Conservation (phyloP, 139 green algal species). For the Micractinium conductrix region DNA sequence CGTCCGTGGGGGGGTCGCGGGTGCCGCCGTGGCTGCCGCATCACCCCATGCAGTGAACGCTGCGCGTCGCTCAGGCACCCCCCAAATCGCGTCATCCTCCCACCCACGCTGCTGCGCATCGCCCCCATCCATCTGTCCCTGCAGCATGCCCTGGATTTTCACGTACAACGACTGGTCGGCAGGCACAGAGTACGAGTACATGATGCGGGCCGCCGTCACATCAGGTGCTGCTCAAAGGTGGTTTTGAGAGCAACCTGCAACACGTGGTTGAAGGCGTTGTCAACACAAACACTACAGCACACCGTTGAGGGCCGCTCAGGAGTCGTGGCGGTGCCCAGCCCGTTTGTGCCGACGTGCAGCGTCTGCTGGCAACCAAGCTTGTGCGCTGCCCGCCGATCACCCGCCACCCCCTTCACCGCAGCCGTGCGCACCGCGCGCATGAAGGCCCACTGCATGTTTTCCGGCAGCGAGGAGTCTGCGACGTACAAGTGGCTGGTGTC, state of each 20-base stretch:
- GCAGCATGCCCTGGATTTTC: slow-evolving; percentile 33
- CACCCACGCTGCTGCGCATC: neutral
- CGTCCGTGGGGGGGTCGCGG: neutral
- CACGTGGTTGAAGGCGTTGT: no score
- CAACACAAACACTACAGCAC: no score
- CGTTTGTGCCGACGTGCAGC: no score
- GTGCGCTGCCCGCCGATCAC: no score
- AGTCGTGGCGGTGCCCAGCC: no score
- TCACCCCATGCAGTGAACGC: neutral
- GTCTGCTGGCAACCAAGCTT: no score
- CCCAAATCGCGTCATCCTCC: neutral
- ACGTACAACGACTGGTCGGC: slow-evolving; percentile 34
- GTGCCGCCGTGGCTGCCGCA: neutral
- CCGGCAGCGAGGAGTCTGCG: neutral
- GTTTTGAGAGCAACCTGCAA: no score
- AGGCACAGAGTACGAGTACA: slow-evolving; percentile 28
- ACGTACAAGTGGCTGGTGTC: slow-evolving; percentile 19
- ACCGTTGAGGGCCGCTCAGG: no score
- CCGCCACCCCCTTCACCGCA: no score
- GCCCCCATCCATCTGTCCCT: neutral
- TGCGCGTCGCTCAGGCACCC: neutral
- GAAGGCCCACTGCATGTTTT: slow-evolving; percentile 28
- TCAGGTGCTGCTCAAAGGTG: no score
- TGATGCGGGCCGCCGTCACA: slow-evolving; percentile 21
- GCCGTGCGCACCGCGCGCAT: neutral